Evolutionary conservation across 495 filamentous ascomycete species (phyloP).

Genomic region (Hypoxylon fragiforme): DNA sequence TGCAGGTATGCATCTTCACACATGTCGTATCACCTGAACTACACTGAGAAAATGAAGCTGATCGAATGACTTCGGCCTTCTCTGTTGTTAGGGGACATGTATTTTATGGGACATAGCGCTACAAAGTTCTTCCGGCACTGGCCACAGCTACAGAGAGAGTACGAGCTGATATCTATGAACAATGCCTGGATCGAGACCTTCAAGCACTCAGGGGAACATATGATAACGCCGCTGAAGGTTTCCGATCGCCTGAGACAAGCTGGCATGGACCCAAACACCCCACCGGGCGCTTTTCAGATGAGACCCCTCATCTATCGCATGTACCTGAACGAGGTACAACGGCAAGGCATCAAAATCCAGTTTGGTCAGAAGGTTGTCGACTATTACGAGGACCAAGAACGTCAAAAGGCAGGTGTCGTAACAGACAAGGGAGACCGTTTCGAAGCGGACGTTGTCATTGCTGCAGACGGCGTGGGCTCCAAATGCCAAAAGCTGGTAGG

Average conservation of each 20-base stretch:
- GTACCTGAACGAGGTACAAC: slow-evolving; percentile 55
- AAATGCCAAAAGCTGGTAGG: slow-evolving; percentile 53
- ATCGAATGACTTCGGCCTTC: neutral
- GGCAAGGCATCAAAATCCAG: slow-evolving; percentile 54
- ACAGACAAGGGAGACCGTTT: slow-evolving; percentile 53
- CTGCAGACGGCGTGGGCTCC: slow-evolving; percentile 61
- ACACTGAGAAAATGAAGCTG: slow-evolving; percentile 7
- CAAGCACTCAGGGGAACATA: slow-evolving; percentile 56
- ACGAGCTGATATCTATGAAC: slow-evolving; percentile 49
- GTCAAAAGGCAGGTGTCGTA: slow-evolving; percentile 47
- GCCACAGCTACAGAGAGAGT: slow-evolving; percentile 57
- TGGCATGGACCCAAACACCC: slow-evolving; percentile 42
- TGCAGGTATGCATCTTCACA: slow-evolving; percentile 32
- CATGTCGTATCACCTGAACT: neutral
- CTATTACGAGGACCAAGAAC: slow-evolving; percentile 53
- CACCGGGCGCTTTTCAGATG: slow-evolving; percentile 49
- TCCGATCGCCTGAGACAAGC: slow-evolving; percentile 45
- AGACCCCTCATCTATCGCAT: slow-evolving; percentile 60
- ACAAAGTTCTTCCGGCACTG: slow-evolving; percentile 58
- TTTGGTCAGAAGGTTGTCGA: slow-evolving; percentile 55
- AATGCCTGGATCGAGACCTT: slow-evolving; percentile 55
- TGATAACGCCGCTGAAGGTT: slow-evolving; percentile 45
- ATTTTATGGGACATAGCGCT: slow-evolving; percentile 55
- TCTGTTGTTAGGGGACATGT: slow-evolving; percentile 53
- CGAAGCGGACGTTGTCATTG: slow-evolving; percentile 60